A percentile compares a stretch with the other conserved stretches of the same genome.
These are phyloP conservation scores for Allantophomopsis cytisporea DNA, from an alignment of 2,329 filamentous ascomycete genomes.

Conservation along the genomic window DNA sequence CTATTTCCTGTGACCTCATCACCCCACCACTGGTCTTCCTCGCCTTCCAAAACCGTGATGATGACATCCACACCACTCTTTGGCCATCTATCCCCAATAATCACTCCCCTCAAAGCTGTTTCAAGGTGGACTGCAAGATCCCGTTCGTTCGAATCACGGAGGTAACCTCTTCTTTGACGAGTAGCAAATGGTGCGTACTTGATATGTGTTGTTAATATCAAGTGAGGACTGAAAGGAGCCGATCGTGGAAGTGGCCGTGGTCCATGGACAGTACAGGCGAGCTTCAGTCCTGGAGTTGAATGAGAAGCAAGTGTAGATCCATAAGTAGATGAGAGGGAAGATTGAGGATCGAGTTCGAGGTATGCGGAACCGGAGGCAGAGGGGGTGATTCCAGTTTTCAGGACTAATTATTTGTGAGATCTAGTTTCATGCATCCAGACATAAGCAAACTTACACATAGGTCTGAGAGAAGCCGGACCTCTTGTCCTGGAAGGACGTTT, in stretches of 20 bases:
- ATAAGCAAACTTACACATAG: conserved; percentile 58
- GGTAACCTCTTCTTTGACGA: conserved; percentile 66
- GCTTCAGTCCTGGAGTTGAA: conserved; percentile 55
- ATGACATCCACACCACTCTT: conserved; percentile 96
- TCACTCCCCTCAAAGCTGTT: conserved; percentile 74
- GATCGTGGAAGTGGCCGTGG: conserved; percentile 82
- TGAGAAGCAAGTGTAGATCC: conserved; percentile 33
- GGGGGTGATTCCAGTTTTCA: conserved; percentile 84
- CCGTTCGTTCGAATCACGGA: conserved; percentile 74
- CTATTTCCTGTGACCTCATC: conserved; percentile 31
- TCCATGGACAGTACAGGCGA: conserved; percentile 87
- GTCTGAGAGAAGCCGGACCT: conserved; percentile 59
- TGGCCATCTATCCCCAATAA: conserved; percentile 94
- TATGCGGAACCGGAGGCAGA: conserved; percentile 91
- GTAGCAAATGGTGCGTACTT: conserved; percentile 96
- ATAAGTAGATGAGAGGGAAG: conserved; percentile 17
- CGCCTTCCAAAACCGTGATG: conserved; percentile 84
- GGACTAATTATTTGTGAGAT: conserved; percentile 36
- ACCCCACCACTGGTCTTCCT: conserved; percentile 64
- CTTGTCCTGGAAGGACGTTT: conserved; percentile 40
- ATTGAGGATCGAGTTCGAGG: conserved; percentile 44
- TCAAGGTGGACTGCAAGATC: conserved; percentile 87
- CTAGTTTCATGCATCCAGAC: background rate
- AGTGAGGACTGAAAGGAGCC: conserved; percentile 81
- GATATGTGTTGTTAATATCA: conserved; percentile 83